A percentile compares a stretch with the other conserved stretches of the same genome.
Evolutionary conservation across 2,329 filamentous ascomycete species (phyloP).

Genomic region (Penicillium janthinellum): DNA sequence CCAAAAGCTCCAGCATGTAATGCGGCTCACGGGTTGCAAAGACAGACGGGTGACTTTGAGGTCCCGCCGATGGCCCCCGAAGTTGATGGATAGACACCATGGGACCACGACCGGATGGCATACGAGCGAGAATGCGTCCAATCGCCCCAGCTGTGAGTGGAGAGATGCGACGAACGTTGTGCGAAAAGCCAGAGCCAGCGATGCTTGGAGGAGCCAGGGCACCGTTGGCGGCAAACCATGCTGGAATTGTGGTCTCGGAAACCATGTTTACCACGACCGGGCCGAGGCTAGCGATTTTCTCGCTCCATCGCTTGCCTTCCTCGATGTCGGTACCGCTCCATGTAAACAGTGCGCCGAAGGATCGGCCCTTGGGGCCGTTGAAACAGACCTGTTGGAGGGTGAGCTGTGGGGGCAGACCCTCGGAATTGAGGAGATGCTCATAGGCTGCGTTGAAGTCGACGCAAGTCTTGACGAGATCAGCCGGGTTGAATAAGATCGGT

Average conservation of each 20-base stretch:
- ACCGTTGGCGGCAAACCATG: not conserved
- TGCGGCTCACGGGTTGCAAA: conserved; percentile 24
- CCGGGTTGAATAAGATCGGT: not conserved
- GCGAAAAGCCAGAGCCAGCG: not conserved
- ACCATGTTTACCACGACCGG: not conserved
- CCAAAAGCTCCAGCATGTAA: conserved; percentile 24
- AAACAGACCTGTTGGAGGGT: not conserved
- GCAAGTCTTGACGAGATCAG: not conserved
- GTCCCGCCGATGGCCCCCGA: conserved; percentile 14
- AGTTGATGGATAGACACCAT: conserved; percentile 25
- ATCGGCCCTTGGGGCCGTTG: not conserved
- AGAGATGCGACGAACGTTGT: not conserved
- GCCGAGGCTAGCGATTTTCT: not conserved
- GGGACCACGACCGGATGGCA: conserved; percentile 7
- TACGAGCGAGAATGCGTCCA: not conserved
- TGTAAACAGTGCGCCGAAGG: not conserved
- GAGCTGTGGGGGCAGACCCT: not conserved
- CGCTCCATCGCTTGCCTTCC: not conserved
- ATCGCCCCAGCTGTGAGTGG: not conserved
- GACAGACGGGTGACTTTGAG: conserved; percentile 9
- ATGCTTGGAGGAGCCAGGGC: not conserved
- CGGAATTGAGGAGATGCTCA: not conserved
- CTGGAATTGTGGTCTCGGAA: not conserved
- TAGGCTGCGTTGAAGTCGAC: not conserved
- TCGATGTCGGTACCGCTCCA: not conserved